These are phyloP conservation scores for Flaveria robusta DNA, from an alignment of 129 eudicot genomes.

Conservation along the genomic window DNA sequence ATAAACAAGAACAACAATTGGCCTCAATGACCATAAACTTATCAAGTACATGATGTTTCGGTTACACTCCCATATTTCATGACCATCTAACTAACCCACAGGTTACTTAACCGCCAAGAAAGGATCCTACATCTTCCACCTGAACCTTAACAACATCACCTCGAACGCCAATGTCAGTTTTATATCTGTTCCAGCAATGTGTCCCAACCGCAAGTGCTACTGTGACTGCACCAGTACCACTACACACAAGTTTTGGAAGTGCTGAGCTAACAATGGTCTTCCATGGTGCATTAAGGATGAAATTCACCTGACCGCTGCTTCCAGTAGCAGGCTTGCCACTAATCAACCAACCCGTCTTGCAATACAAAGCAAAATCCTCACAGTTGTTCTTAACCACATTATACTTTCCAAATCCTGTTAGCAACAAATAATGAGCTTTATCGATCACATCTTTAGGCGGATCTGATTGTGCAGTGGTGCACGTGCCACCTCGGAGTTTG, in stretches of 20 bases:
- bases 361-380: conserved; percentile 64
- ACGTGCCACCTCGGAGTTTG: conserved; percentile 57
- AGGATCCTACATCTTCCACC: conserved; percentile 5
- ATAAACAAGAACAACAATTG: not conserved
- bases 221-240: not conserved
- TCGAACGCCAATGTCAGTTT: conserved; percentile 18
- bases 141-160: conserved; percentile 13
- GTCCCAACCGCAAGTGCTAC: not conserved
- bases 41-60: not conserved
- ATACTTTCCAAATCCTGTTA: conserved; percentile 56
- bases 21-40: not conserved
- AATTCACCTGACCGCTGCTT: conserved; percentile 55
- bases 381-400: conserved; percentile 52
- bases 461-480: conserved; percentile 55
- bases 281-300: not conserved
- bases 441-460: conserved; percentile 44
- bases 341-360: conserved; percentile 55
- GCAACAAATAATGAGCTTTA: conserved; percentile 43
- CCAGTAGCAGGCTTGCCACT: conserved; percentile 36
- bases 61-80: not conserved
- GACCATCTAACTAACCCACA: not conserved
- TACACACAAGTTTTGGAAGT: not conserved
- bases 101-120: not conserved
- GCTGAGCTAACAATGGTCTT: not conserved
- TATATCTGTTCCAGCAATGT: not conserved